Evolutionary conservation across 2,329 filamentous ascomycete genomes (phyloP).

Genomic region (Cercospora sesami): DNA sequence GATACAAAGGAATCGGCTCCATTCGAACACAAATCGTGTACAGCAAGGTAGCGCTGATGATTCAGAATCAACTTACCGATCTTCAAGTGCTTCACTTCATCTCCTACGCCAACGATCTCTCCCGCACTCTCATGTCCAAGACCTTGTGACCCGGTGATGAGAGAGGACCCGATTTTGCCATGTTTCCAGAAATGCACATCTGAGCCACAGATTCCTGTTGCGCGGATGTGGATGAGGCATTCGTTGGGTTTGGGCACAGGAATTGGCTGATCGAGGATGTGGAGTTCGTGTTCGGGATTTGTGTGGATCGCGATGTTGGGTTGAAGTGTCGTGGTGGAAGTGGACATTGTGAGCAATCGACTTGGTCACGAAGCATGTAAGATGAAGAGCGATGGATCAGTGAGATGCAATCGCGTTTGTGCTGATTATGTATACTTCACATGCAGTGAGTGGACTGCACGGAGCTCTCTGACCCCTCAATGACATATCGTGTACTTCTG

Average conservation of each 20-base stretch:
- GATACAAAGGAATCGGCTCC: too few relatives aligned
- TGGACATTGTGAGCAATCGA: background rate
- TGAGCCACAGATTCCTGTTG: slow-evolving; percentile 39
- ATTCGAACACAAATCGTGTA: too few relatives aligned
- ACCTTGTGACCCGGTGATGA: slow-evolving; percentile 27
- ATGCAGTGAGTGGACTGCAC: background rate
- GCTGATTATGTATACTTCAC: background rate
- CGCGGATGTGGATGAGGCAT: slow-evolving; percentile 37
- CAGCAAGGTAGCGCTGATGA: too few relatives aligned
- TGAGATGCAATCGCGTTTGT: background rate
- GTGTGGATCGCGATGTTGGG: slow-evolving; percentile 38
- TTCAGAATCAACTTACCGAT: slow-evolving; percentile 24
- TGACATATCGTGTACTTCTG: background rate
- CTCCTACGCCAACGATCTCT: slow-evolving; percentile 30
- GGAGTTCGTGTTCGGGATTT: slow-evolving; percentile 37
- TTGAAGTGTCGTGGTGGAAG: background rate
- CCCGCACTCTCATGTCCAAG: slow-evolving; percentile 39
- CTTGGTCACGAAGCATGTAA: background rate
- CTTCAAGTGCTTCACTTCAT: slow-evolving; percentile 28
- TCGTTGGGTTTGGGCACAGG: slow-evolving; percentile 34
- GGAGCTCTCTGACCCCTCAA: slow-evolving; percentile 6
- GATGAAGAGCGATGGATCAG: background rate
- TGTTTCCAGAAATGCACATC: slow-evolving; percentile 40
- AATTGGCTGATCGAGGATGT: slow-evolving; percentile 28
- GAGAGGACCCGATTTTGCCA: slow-evolving; percentile 33